These are phyloP conservation scores for Metschnikowia borealis DNA, from an alignment of 805 yeast genomes.

Conservation along the genomic window DNA sequence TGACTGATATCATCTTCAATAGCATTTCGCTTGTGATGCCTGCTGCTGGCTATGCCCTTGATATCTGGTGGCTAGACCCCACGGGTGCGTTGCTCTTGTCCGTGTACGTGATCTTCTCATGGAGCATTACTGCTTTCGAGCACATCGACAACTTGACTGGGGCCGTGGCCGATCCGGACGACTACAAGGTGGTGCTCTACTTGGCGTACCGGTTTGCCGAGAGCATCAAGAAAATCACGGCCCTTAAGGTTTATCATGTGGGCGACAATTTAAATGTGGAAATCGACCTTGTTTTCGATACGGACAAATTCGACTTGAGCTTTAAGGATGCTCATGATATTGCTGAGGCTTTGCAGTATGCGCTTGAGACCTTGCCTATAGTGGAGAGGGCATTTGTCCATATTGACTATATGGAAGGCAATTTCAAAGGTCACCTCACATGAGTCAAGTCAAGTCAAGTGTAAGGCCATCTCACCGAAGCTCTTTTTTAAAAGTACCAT, in stretches of 20 bases:
- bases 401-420: constrained; percentile 56
- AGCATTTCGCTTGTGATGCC: constrained; percentile 70
- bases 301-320: constrained; percentile 40
- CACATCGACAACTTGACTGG: constrained; percentile 77
- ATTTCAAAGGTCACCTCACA: constrained; percentile 39
- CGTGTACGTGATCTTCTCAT: constrained; percentile 55
- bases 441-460: constrained; percentile 5
- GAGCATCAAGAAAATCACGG: constrained; percentile 58
- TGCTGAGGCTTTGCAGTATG: constrained; percentile 78
- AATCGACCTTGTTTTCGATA: constrained; percentile 58
- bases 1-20: constrained; percentile 74
- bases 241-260: constrained; percentile 68
- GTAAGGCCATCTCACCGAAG: too few species aligned
- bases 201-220: constrained; percentile 67
- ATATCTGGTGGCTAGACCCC: constrained; percentile 72
- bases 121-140: constrained; percentile 63
- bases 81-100: constrained; percentile 66
- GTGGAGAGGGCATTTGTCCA: constrained; percentile 84
- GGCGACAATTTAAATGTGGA: constrained; percentile 77
- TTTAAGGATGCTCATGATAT: constrained; percentile 73
- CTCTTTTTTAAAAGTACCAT: too few species aligned
- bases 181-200: constrained; percentile 64
- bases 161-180: constrained; percentile 58
- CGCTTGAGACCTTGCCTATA: constrained; percentile 70
- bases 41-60: constrained; percentile 46